These are phyloP conservation scores for Capsicum chinense DNA, from an alignment of 257 asterid species.

Conservation along the genomic window DNA sequence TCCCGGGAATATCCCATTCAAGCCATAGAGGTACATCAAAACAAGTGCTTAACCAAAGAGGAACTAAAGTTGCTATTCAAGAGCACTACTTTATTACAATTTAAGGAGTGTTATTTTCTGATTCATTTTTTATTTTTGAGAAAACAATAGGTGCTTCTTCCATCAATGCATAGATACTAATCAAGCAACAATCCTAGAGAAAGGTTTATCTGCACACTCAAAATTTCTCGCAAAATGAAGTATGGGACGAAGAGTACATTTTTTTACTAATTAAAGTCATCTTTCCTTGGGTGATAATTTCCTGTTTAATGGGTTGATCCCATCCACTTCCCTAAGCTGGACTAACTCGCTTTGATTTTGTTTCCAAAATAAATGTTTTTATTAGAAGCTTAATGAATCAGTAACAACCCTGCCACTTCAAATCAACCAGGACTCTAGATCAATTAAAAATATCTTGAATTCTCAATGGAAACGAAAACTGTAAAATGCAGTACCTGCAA, in stretches of 20 bases:
- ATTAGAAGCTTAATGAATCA: not conserved
- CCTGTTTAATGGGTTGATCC: not conserved
- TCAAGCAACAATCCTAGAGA: not conserved
- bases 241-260: not conserved
- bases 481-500: constrained; percentile 71
- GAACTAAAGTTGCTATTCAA: not conserved
- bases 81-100: not conserved
- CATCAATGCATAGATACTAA: not conserved
- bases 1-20: not conserved
- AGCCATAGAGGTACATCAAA: not conserved
- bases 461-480: not conserved
- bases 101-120: not conserved
- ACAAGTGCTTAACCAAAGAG: not conserved
- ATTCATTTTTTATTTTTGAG: not conserved
- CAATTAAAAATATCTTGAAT: not conserved
- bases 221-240: not conserved
- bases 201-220: not conserved
- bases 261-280: not conserved
- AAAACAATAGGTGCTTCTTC: not conserved
- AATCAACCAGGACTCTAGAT: not conserved
- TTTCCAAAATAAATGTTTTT: not conserved
- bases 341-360: not conserved
- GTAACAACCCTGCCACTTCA: not conserved
- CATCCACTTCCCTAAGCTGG: not conserved
- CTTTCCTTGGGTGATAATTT: not conserved